Conservation (phyloP, 495 filamentous ascomycete genomes). For the Neurospora sp. region DNA sequence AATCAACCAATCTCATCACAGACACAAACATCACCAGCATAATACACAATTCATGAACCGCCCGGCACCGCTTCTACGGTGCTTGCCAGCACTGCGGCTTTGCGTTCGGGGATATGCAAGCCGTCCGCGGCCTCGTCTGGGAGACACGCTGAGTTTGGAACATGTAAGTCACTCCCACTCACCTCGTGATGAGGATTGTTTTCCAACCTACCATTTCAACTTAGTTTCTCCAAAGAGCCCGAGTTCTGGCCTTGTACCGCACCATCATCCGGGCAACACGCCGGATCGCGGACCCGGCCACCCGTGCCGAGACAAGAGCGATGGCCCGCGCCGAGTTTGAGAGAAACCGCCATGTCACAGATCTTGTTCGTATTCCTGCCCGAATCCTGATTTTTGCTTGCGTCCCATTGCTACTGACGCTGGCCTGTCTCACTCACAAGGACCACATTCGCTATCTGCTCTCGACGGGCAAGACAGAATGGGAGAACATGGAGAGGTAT, state of each 20-base stretch:
- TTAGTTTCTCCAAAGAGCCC: conserved; percentile 50
- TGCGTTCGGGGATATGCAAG: conserved; percentile 34
- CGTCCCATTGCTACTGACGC: conserved; percentile 4
- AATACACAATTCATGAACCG: background rate
- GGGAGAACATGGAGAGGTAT: conserved; percentile 49
- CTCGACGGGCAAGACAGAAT: conserved; percentile 49
- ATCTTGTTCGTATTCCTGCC: conserved; percentile 42
- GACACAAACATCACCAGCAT: background rate
- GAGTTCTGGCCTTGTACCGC: conserved; percentile 47
- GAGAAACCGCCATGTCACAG: conserved; percentile 56
- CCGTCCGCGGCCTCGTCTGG: conserved; percentile 22
- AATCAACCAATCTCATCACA: background rate
- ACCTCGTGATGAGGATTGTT: background rate
- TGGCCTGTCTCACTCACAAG: conserved; percentile 9
- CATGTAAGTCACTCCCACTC: conserved; percentile 29
- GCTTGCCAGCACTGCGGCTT: conserved; percentile 10
- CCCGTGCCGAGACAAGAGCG: conserved; percentile 52
- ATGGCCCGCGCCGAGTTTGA: conserved; percentile 74
- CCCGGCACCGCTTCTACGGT: background rate
- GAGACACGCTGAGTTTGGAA: conserved; percentile 34
- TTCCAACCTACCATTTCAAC: conserved; percentile 2
- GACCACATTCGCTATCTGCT: conserved; percentile 45
- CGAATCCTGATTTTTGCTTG: background rate
- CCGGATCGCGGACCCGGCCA: conserved; percentile 38
- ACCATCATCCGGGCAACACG: conserved; percentile 42